Evolutionary conservation across 2,329 filamentous ascomycete genomes (phyloP), one percentile per base, ranked within the genome.

Genomic region (Ophiostoma ulmi): DNA sequence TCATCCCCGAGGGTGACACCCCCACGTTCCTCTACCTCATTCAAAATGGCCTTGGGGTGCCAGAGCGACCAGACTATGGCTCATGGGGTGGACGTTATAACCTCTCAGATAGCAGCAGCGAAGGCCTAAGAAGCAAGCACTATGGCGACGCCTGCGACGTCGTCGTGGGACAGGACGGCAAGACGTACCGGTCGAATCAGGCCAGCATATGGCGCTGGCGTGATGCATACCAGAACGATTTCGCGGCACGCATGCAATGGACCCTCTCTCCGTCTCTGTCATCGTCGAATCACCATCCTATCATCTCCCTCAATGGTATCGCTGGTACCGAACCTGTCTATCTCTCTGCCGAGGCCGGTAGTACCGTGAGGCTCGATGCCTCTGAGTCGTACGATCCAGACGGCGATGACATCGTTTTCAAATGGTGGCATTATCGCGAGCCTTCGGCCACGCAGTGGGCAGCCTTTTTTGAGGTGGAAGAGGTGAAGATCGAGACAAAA

Each of bases 1-100:
- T 80, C 73, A 85, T 86, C 70, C 80, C 82, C 31, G 86, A 88
- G 75, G 82, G 83, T n/a, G 83, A 85, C 71, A 83, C 82, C 1
- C 84, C 84, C 0, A 82, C 83, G 0, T 82, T 85, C 67, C 78
- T 86, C 11, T 84, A 83, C 71, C 78, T 82, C 0, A 80, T 84
- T 31, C 81, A 83, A 66, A 84, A 84, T 68, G 83, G 83, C 1
- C 78, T 85, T 0, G 81, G 48, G 1, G 48, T 55, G n/a, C 48
- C 48, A 10, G 48, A 22, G 48, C 17, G n/a, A 8, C 48, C 48
- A n/a, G 48, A 55, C 20, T 55, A 22, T 22, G 48, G 48, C 17
- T 55, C 48, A 10, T 44, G 48, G 48, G 48, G 48, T 55, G 48
- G 48, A 11, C 48, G 48, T 22, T 55, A 55, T 5, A n/a, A 6